Conservation (phyloP, 2,329 filamentous ascomycete species). For the Apiospora rasikravindrae region DNA sequence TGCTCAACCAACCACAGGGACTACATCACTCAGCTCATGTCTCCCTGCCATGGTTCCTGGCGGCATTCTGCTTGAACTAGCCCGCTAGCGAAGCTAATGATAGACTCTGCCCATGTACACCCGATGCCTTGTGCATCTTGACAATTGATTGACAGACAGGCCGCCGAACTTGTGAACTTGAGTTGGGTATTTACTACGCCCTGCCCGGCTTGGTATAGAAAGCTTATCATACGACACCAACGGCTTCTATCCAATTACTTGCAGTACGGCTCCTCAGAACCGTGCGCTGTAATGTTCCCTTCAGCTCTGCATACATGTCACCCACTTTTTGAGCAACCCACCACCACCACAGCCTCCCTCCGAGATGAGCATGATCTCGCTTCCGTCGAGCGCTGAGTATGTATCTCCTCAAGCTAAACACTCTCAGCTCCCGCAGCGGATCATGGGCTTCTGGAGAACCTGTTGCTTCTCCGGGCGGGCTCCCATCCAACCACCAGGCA, state of each 20-base stretch:
- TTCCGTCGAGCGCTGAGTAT: background rate
- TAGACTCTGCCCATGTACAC: background rate
- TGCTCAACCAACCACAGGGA: conserved; percentile 11
- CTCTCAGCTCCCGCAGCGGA: background rate
- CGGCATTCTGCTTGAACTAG: conserved; percentile 10
- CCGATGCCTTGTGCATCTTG: background rate
- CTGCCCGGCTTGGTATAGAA: background rate
- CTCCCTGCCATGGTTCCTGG: background rate
- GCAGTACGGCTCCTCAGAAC: background rate
- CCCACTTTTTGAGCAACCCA: conserved; percentile 1
- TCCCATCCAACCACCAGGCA: background rate
- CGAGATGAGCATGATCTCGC: conserved; percentile 15
- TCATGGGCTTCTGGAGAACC: background rate
- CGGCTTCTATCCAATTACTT: conserved; percentile 1
- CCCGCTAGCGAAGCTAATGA: background rate
- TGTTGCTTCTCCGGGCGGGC: background rate
- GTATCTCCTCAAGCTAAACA: background rate
- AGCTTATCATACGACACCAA: conserved; percentile 10
- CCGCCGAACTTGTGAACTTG: background rate
- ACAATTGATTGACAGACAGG: conserved; percentile 9
- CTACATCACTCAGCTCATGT: conserved; percentile 7
- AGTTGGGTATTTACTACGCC: background rate
- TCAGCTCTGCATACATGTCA: conserved; percentile 4
- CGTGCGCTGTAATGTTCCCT: conserved; percentile 12
- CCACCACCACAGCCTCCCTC: conserved; percentile 9